phyloP scores from a whole-genome alignment of 2,329 filamentous ascomycete species.

The Acrocalymma vagum region DNA sequence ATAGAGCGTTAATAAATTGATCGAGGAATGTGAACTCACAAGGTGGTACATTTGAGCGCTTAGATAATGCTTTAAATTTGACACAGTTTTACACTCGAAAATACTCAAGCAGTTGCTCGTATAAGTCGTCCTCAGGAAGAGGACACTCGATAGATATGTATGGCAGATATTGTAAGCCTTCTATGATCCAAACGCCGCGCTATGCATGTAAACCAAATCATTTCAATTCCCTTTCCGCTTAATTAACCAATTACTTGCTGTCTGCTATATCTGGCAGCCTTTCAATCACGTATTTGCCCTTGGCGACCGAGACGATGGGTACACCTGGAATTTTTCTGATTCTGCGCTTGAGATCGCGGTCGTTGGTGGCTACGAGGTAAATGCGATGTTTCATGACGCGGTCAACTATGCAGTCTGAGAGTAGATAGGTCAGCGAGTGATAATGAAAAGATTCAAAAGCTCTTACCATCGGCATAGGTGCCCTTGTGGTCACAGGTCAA shows the following conservation, averaged over 20 bases:
- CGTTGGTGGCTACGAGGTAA: conserved; percentile 57
- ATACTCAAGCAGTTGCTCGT: too few species aligned
- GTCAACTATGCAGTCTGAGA: conserved; percentile 59
- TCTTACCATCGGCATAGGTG: conserved; percentile 84
- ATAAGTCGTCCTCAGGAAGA: too few species aligned
- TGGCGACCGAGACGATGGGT: conserved; percentile 80
- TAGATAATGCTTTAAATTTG: too few species aligned
- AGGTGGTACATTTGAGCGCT: too few species aligned
- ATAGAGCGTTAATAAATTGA: too few species aligned
- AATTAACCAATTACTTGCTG: conserved; percentile 39
- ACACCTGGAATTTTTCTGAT: conserved; percentile 84
- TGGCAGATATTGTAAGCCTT: too few species aligned
- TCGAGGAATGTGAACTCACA: too few species aligned
- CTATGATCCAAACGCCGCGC: conserved; percentile 30
- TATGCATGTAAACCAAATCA: conserved; percentile 20
- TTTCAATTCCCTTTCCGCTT: not conserved
- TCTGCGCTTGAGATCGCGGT: conserved; percentile 74
- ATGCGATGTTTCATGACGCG: conserved; percentile 56
- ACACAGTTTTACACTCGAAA: too few species aligned
- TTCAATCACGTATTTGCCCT: conserved; percentile 95
- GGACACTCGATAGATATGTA: too few species aligned
- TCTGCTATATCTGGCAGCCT: conserved; percentile 85
- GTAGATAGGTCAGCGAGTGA: too few species aligned
- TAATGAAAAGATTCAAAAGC: too few species aligned
- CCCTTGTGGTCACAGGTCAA: conserved; percentile 92